A percentile compares a stretch with the other conserved stretches of the same genome.
Conservation (phyloP, 306 rosid genomes). For the Fagus sylvatica region DNA sequence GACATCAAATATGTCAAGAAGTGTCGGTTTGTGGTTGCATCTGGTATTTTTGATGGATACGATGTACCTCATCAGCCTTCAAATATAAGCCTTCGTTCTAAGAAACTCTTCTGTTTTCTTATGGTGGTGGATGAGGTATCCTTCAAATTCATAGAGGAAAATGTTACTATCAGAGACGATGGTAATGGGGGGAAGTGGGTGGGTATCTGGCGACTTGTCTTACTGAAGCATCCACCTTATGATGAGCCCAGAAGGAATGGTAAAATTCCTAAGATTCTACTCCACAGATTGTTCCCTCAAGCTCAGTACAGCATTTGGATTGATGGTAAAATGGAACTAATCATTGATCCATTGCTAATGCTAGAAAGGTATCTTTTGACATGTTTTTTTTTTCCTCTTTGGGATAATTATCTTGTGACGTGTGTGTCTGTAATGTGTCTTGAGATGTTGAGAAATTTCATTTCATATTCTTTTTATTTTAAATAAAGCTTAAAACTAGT, state of each 20-base stretch:
- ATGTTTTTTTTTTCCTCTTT: no score
- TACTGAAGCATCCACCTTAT: slow-evolving; percentile 77
- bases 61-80: slow-evolving; percentile 93
- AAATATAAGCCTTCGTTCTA: slow-evolving; percentile 68
- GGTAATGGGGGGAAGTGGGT: slow-evolving; percentile 79
- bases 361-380: slow-evolving; percentile 85
- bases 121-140: slow-evolving; percentile 93
- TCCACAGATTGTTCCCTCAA: slow-evolving; percentile 84
- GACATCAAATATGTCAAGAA: slow-evolving; percentile 75
- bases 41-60: slow-evolving; percentile 94
- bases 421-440: slow-evolving; percentile 4
- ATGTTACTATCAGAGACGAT: slow-evolving; percentile 71
- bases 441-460: background rate
- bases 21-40: slow-evolving; percentile 93
- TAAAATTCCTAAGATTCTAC: slow-evolving; percentile 91
- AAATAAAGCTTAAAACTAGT: background rate
- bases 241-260: slow-evolving; percentile 99
- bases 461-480: background rate
- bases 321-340: slow-evolving; percentile 98
- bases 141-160: slow-evolving; percentile 69
- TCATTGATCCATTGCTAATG: slow-evolving; percentile 88
- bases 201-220: slow-evolving; percentile 92
- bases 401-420: slow-evolving; percentile 2
- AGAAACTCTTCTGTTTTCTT: slow-evolving; percentile 88
- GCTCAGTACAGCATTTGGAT: slow-evolving; percentile 97